Percentiles rank a stretch among this genome's conserved stretches.
These are phyloP conservation scores for Camellia japonica DNA, from an alignment of 148 eudicot genomes.

Conservation along the genomic window DNA sequence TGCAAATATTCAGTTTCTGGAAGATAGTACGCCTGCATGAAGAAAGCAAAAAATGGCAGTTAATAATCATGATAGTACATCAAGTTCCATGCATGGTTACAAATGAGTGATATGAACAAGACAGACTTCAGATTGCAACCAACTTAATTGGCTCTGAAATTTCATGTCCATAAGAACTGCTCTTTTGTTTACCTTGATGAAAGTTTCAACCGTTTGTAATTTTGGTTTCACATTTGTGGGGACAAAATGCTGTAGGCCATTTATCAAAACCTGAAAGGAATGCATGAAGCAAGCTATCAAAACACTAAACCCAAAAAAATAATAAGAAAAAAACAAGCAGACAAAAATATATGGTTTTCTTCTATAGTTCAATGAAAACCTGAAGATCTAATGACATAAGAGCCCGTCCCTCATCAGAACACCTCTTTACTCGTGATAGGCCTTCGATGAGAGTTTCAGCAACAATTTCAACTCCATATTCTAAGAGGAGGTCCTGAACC, in stretches of 20 bases:
- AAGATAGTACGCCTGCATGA: constrained; percentile 83
- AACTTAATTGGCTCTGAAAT: not conserved
- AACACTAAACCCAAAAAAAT: not conserved
- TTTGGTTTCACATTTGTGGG: constrained; percentile 72
- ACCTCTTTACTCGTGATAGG: constrained; percentile 80
- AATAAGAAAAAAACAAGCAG: not conserved
- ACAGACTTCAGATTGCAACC: not conserved
- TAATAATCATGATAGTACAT: not conserved
- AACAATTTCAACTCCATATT: constrained; percentile 81
- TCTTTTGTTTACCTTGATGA: constrained; percentile 63
- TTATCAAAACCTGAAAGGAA: constrained; percentile 73
- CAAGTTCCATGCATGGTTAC: not conserved
- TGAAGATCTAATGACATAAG: constrained; percentile 97
- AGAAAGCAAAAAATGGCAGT: not conserved
- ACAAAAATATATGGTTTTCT: not conserved
- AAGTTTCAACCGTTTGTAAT: constrained; percentile 76
- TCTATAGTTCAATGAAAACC: constrained; percentile 35
- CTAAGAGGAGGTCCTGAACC: constrained; percentile 81
- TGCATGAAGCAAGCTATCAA: not conserved
- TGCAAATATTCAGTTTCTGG: constrained; percentile 94
- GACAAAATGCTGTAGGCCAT: constrained; percentile 87
- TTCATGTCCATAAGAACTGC: not conserved
- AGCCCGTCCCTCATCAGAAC: constrained; percentile 96
- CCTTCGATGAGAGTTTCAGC: constrained; percentile 90
- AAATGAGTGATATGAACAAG: not conserved